Evolutionary conservation across 2,329 filamentous ascomycete genomes (phyloP), one percentile per base, ranked within the genome.

Genomic region (Phialemoniopsis sp.): DNA sequence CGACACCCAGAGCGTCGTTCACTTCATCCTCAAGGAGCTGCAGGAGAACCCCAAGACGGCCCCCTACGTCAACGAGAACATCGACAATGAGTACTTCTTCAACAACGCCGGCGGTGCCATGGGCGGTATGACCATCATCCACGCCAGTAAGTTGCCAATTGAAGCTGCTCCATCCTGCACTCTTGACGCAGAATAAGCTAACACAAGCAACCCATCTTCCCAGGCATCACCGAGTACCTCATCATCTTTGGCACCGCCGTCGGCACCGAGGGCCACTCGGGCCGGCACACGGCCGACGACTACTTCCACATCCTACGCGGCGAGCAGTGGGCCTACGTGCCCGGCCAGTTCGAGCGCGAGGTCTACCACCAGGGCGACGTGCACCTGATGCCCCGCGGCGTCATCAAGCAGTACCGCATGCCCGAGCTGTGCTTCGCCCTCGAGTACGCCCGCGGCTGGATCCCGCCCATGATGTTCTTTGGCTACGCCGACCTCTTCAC

Each of bases 31-130:
- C 37, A 56, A 66, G 44, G 82, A 88, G 64, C 72, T 94, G 40
- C 68, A 70, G 50, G 66, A 67, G 50, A 74, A 72, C 61, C 68
- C 54, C 73, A 69, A 52, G 52, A 66, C 57, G 58, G 64, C 37
- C 52, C 54, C 36, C 43, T 67, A 87, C 61, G 56, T 91, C 56
- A 89, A 85, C 66, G 56, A 91, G 56, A 89, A 85, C 66, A 58
- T 77, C 40, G 68, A 84, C 43, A 80, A 91, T 66, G 85, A 91
- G 62, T 95, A 88, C 88, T 73, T 94, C 34, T 91, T 95, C 55
- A 95, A 94, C 73, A 94, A 94, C 56, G 88, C 88, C 37, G 89
- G 89, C 38, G 89, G 89, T 47, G 88, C 88, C 38, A 95, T 94
- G 89, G 89, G 89, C 40, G 86, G 78, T 55, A 93, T 94, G 89